Base-by-base conservation (phyloP, 2,329 filamentous ascomycete genomes). In the Phaeomoniella chlamydospora region DNA sequence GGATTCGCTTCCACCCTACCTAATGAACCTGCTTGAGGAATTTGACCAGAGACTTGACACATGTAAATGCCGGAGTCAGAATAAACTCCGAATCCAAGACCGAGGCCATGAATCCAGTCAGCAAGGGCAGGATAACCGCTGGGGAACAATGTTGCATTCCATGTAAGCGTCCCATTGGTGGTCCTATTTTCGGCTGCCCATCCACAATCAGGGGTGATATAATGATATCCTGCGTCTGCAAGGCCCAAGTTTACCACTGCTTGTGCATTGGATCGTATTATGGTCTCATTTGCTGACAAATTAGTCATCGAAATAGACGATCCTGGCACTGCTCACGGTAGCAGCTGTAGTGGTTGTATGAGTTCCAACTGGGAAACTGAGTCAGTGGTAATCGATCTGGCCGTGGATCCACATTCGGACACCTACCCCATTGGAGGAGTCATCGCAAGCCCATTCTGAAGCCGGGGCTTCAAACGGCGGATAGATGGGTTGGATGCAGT, bases 131-230 rank as follows among this genome's bases (percentile, higher is more conserved):
- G 53, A 9, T 66, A 49, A 3, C 64, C 63, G 15, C 53, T 45
- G 0, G 64, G 63, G 36, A 67, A 66, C 33, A 56, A 52, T 9
- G 45, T 53, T 1, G 50, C 34, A 39, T 67, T 58, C 55, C 57
- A 62, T 37, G 55, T 51, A 35, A 65, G 54, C 10, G 56, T 57
- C 19, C 55, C 54, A 39, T 61, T 52, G 4, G 45, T 37, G 2
- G 49, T 49, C 4, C 62, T 9, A 19, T 59, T 45, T 2, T 50
- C 39, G 3, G 56, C 49, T 4, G 53, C 61, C 74, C 72, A 77
- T 1, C 74, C 72, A 37, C 71, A 77, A 44, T 77, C 74, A 0
- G 64, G 61, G 0, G 68, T 72, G 18, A 75, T 65, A 37, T 67
- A 65, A 2, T 54, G 59, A 45, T 78, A 77, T 4, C 74, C 72